Conservation (phyloP, 129 eudicot species). For the Solidago caesia region DNA sequence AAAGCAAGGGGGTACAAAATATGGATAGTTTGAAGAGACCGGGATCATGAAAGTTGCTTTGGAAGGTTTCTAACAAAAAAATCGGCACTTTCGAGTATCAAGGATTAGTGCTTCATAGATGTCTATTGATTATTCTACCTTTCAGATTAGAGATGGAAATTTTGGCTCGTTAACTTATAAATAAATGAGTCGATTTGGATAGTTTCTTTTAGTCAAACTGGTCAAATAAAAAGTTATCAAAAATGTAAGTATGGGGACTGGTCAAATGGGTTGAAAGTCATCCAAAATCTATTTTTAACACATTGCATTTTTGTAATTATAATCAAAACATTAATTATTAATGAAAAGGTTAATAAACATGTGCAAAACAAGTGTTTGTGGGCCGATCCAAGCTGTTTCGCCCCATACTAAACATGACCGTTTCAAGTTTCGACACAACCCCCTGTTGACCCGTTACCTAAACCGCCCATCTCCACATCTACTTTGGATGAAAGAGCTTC, state of each 20-base stretch:
- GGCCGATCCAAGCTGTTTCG: not conserved
- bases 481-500: slow-evolving; percentile 10
- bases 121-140: not conserved
- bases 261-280: not conserved
- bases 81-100: not conserved
- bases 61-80: too few relatives aligned
- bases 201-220: not conserved
- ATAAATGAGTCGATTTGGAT: not conserved
- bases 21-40: too few relatives aligned
- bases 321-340: too few relatives aligned
- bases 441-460: not conserved
- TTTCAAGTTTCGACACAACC: not conserved
- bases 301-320: not conserved
- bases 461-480: not conserved
- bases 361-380: not conserved
- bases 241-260: not conserved
- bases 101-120: not conserved
- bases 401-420: not conserved
- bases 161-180: not conserved
- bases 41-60: too few relatives aligned
- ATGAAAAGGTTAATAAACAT: not conserved
- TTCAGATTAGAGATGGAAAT: not conserved
- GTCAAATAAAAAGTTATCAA: not conserved
- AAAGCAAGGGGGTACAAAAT: not conserved
- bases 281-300: not conserved